phyloP scores from a whole-genome alignment of 2,329 filamentous ascomycete genomes.

The Beauveria brongniartii region DNA sequence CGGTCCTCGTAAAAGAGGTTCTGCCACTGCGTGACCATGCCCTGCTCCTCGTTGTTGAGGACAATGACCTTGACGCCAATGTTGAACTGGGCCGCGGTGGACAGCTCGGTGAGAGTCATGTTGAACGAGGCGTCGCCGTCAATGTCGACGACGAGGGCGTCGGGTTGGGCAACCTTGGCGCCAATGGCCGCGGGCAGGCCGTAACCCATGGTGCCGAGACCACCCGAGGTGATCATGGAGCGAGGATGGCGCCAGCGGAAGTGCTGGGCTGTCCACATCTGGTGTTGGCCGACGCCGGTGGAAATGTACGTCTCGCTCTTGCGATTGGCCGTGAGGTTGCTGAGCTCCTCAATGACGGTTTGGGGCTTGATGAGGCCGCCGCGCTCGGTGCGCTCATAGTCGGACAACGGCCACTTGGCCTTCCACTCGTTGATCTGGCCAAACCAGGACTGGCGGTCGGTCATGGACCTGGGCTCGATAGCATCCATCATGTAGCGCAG shows the following conservation, averaged over 20 bases:
- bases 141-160: conserved; percentile 86
- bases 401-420: conserved; percentile 72
- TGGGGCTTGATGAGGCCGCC: conserved; percentile 89
- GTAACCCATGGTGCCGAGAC: conserved; percentile 81
- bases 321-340: conserved; percentile 68
- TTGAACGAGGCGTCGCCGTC: conserved; percentile 98
- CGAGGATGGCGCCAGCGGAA: conserved; percentile 90
- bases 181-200: conserved; percentile 92
- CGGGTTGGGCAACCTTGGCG: conserved; percentile 71
- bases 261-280: conserved; percentile 98
- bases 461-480: conserved; percentile 53
- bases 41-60: conserved; percentile 93
- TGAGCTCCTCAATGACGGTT: conserved; percentile 83
- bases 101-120: conserved; percentile 96
- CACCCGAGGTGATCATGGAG: conserved; percentile 93
- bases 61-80: conserved; percentile 94
- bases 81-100: conserved; percentile 88
- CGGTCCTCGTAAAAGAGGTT: conserved; percentile 89
- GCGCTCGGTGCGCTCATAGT: conserved; percentile 70
- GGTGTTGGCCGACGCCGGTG: conserved; percentile 94
- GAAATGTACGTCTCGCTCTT: conserved; percentile 83
- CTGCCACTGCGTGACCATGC: conserved; percentile 96
- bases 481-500: conserved; percentile 66
- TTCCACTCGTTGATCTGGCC: conserved; percentile 87
- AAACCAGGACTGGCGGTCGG: conserved; percentile 77